Base-by-base conservation (phyloP, 2,329 filamentous ascomycete species). In the Sporothrix pallida region DNA sequence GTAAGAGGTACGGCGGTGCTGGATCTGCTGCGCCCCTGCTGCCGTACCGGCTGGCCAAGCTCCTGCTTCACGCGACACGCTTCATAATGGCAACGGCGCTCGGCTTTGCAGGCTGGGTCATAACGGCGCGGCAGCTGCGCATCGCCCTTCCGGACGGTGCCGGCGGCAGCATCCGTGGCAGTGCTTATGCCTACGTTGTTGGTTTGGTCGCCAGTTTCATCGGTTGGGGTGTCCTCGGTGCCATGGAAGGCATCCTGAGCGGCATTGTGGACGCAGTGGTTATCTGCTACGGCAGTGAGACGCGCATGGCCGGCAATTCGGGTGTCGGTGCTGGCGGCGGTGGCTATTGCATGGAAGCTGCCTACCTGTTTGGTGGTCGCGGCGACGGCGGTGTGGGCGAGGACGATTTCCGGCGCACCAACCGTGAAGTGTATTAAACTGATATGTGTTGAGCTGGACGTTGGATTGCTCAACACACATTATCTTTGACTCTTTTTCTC, bases 91-190 rank as follows among this genome's bases (percentile, higher is more conserved):
- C 94, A 0, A 90, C 95, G 65, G 93, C 91, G 0, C 88, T 99
- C 44, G 95, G 95, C 0, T 97, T 98, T 79, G 95, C 93, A 3
- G 95, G 94, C n/a, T 99, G 96, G 96, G 93, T 98, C 9, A 92
- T 93, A 65, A 97, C 95, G 50, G 95, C 96, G 12, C 91, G 93
- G 76, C 91, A 92, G 82, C 85, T 98, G 3, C 86, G 87, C 70
- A 85, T 96, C 23, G 85, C 83, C 79, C 83, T 84, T 74, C 90
- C 82, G 73, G 87, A 85, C 54, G 86, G 86, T 26, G 23, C 42
- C 9, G 72, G 73, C 31, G 77, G 81, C 70, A 87, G 88, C 0
- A 80, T 91, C 70, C 89, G 89, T 63, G 96, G 96, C 9, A 97
- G 94, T 78, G 86, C 96, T 31, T 99, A 99, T 81, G 96, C 95